These are phyloP conservation scores for Podospora pseudoanserina DNA, from an alignment of 495 filamentous ascomycete species.

Conservation along the genomic window DNA sequence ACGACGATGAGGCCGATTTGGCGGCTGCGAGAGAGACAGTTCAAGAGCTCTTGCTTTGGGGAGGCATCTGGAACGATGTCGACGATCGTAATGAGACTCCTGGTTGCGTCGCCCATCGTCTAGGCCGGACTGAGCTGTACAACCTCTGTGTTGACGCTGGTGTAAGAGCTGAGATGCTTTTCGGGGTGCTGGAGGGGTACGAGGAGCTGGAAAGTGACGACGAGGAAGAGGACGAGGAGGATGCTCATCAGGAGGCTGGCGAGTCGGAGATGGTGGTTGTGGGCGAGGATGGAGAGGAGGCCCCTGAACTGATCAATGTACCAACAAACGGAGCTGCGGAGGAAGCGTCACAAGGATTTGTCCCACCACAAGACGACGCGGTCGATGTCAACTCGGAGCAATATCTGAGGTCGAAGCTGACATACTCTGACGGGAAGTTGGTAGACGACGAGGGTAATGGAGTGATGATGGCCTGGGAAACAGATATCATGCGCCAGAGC, in stretches of 20 bases:
- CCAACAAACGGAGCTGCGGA: conserved; percentile 22
- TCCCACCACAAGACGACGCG: conserved; percentile 28
- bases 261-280: conserved; percentile 25
- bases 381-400: conserved; percentile 56
- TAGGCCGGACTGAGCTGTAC: conserved; percentile 72
- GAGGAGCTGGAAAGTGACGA: conserved; percentile 62
- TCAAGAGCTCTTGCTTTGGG: conserved; percentile 72
- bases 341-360: conserved; percentile 29
- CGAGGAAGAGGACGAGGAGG: conserved; percentile 56
- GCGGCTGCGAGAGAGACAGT: conserved; percentile 63
- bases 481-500: conserved; percentile 77
- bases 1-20: conserved; percentile 42
- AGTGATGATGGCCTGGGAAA: conserved; percentile 98
- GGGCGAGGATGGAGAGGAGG: conserved; percentile 43
- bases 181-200: conserved; percentile 74
- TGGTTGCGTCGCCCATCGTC: conserved; percentile 74
- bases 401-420: conserved; percentile 76
- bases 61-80: conserved; percentile 96
- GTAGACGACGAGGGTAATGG: conserved; percentile 79
- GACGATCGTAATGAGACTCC: conserved; percentile 84
- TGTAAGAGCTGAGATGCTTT: conserved; percentile 81
- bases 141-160: conserved; percentile 85
- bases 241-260: conserved; percentile 24
- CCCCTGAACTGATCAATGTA: conserved; percentile 27
- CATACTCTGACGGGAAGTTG: conserved; percentile 68